Conservation (phyloP, 306 rosid genomes). For the Ormosia emarginata region DNA sequence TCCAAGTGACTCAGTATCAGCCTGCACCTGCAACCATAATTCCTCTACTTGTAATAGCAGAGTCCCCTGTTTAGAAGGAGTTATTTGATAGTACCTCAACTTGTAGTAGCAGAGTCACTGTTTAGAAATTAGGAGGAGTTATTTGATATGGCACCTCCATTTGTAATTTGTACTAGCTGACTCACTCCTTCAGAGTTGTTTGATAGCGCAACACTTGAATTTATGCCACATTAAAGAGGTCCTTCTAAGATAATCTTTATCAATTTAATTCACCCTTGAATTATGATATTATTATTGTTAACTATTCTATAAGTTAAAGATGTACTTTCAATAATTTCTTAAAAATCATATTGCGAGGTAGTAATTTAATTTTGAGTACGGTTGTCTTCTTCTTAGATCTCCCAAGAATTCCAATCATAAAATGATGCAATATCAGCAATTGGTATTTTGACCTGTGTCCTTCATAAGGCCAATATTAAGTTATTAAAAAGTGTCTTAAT, state of each 20-base stretch:
- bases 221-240: background rate
- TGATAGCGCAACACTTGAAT: background rate
- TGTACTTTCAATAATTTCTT: background rate
- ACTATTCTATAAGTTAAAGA: background rate
- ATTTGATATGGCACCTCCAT: background rate
- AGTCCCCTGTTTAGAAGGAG: background rate
- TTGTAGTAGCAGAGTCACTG: background rate
- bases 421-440: too few species aligned
- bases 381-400: too few species aligned
- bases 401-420: too few species aligned
- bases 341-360: background rate
- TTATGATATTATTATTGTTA: background rate
- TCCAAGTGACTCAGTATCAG: background rate
- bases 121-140: background rate
- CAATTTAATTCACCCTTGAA: background rate
- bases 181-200: background rate
- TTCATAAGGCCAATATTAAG: too few species aligned
- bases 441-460: too few species aligned
- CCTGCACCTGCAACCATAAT: conserved; percentile 24
- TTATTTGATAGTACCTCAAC: conserved; percentile 1
- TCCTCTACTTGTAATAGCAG: conserved; percentile 10
- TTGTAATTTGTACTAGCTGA: background rate
- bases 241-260: background rate
- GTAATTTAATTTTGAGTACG: background rate
- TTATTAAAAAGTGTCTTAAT: too few species aligned